Evolutionary conservation across 805 yeast genomes (phyloP), one percentile per base, ranked within the genome.

Genomic region (Cyberlindnera saturnus): DNA sequence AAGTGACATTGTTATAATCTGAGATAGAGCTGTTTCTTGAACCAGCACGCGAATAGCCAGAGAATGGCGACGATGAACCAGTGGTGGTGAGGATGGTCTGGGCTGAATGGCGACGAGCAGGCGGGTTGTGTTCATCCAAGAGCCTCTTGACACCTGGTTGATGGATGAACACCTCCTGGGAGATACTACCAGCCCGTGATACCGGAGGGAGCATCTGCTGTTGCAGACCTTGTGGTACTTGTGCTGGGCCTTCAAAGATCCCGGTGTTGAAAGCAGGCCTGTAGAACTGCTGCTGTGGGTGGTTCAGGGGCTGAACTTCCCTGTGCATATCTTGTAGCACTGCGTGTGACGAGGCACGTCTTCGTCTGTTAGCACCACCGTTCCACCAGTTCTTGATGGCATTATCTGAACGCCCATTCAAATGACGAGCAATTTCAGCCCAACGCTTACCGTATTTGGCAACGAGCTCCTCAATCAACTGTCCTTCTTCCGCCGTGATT

Each of bases 351-450:
- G 70, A 61, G 26, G 73, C 71, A 50, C 88, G 67, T 55, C 93
- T 74, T 47, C 96, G 69, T 47, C 95, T 71, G 60, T 86, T 87
- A 13, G 95, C 91, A 8, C 96, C 95, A 4, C 96, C 95, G 59
- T 87, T 87, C 96, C 96, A 88, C 96, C 96, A 89, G 65, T 89
- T 89, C 60, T 87, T 87, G 55, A 87, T 86, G 17, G 95, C 89
- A 61, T 87, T 88, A 62, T 88, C 96, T n/a, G 84, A 75, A 41
- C 96, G 70, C 2, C 96, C 96, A 48, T 85, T 82, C 45, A 88
- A 66, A 62, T 87, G 95, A 41, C 96, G 74, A 15, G 96, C 87
- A 37, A 88, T 89, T 57, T 86, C 96, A 0, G 96, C 96, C 96
- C 96, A 88, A 54, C 86, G 75, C 62, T 88, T 87, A 37, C 96